phyloP scores from a whole-genome alignment of 352 stramenopile genomes.

The Phytopythium helicoides region DNA sequence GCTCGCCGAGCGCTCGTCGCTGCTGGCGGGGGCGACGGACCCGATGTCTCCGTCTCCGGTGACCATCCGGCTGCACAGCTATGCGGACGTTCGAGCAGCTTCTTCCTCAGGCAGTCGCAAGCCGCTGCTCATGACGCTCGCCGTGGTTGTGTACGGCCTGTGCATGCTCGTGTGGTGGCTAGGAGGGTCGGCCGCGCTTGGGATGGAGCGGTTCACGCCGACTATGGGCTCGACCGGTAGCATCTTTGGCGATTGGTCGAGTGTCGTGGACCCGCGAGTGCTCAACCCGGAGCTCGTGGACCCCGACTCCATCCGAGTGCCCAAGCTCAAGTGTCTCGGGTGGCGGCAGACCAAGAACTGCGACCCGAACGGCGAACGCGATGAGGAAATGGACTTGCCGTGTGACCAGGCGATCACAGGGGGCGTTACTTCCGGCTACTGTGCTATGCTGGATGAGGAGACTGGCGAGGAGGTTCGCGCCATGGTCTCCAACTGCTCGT shows the following conservation, averaged over 20 bases:
- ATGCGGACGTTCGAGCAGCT: neutral
- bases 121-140: neutral
- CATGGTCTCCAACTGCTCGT: constrained; percentile 33
- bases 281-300: constrained; percentile 7
- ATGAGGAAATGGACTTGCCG: constrained; percentile 23
- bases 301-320: constrained; percentile 1
- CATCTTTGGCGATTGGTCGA: neutral
- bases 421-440: constrained; percentile 42
- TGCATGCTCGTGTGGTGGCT: constrained; percentile 1
- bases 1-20: neutral
- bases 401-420: constrained; percentile 30
- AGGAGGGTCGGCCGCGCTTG: neutral
- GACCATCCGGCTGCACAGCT: neutral
- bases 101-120: neutral
- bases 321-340: constrained; percentile 32
- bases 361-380: constrained; percentile 15
- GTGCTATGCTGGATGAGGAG: constrained; percentile 32
- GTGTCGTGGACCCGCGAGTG: neutral
- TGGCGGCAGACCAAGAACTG: constrained; percentile 53
- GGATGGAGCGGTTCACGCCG: neutral
- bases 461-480: constrained; percentile 28
- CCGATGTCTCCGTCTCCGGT: constrained; percentile 1
- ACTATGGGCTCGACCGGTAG: neutral
- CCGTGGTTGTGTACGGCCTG: neutral
- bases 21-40: neutral